Evolutionary conservation across 1,139 yeast genomes (phyloP).

Genomic region (Saccharomyces hybrid): DNA sequence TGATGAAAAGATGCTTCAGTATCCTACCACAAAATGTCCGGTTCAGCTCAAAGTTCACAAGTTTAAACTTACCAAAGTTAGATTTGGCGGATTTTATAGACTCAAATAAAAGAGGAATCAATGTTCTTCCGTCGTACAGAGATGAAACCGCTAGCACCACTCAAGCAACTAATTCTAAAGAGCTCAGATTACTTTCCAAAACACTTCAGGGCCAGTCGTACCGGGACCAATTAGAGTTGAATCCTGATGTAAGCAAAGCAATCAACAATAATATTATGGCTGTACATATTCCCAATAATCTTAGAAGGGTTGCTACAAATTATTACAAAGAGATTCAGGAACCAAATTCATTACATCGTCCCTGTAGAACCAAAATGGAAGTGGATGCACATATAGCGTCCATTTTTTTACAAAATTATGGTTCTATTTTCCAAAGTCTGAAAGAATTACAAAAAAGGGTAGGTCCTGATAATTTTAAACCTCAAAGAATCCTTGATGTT

Average conservation of each 20-base stretch:
- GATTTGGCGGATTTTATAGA: background rate
- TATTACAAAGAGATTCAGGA: slow-evolving; percentile 45
- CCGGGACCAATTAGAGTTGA: slow-evolving; percentile 38
- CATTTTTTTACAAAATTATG: slow-evolving; percentile 78
- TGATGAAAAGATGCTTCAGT: background rate
- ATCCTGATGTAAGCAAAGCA: slow-evolving; percentile 45
- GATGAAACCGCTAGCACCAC: slow-evolving; percentile 20
- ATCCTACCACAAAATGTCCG: background rate
- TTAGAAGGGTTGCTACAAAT: slow-evolving; percentile 49
- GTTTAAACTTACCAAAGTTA: background rate
- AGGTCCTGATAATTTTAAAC: slow-evolving; percentile 45
- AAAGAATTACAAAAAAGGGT: slow-evolving; percentile 56
- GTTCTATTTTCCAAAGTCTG: slow-evolving; percentile 60
- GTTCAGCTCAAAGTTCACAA: background rate
- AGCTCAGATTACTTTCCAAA: slow-evolving; percentile 30
- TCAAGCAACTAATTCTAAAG: slow-evolving; percentile 27
- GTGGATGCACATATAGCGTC: slow-evolving; percentile 81
- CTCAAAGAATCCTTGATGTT: slow-evolving; percentile 62
- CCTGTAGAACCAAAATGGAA: slow-evolving; percentile 50
- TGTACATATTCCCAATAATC: slow-evolving; percentile 45
- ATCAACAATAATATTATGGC: slow-evolving; percentile 56
- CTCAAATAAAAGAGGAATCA: slow-evolving; percentile 26
- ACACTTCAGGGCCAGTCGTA: slow-evolving; percentile 32
- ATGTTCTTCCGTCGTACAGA: slow-evolving; percentile 26
- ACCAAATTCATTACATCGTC: slow-evolving; percentile 41